Percentiles rank a stretch among this genome's conserved stretches.
Evolutionary conservation across 805 yeast genomes (phyloP).

Genomic region (Blastobotrys parvus): DNA sequence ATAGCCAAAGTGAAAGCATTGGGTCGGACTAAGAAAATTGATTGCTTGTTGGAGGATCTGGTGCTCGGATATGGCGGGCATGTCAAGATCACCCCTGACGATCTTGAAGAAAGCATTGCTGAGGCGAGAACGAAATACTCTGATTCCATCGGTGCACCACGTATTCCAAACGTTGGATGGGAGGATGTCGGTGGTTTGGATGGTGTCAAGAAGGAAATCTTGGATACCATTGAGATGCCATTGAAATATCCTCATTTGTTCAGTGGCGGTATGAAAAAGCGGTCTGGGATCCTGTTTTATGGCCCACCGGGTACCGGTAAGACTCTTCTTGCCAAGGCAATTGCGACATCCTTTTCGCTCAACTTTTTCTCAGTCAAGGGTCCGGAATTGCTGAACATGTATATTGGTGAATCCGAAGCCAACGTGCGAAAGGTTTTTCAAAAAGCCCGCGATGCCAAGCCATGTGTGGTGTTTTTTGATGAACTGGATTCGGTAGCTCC

Average conservation of each 20-base stretch:
- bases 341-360: constrained; percentile 88
- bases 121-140: constrained; percentile 82
- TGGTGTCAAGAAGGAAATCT: constrained; percentile 78
- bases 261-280: constrained; percentile 78
- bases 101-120: constrained; percentile 62
- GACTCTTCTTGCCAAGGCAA: constrained; percentile 90
- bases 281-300: constrained; percentile 89
- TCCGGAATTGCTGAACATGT: constrained; percentile 94
- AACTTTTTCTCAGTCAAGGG: constrained; percentile 97
- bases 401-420: constrained; percentile 97
- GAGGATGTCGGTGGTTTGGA: constrained; percentile 96
- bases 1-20: constrained; percentile 54
- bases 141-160: constrained; percentile 94
- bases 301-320: constrained; percentile 99
- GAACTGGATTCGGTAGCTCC: constrained; percentile 98
- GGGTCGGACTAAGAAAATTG: constrained; percentile 34
- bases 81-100: constrained; percentile 45
- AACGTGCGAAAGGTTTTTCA: constrained; percentile 93
- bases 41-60: constrained; percentile 29
- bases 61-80: constrained; percentile 48
- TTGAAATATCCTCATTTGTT: constrained; percentile 86
- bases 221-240: constrained; percentile 96
- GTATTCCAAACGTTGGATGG: constrained; percentile 93
- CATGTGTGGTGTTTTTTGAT: constrained; percentile 95
- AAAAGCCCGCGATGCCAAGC: constrained; percentile 90